phyloP scores from a whole-genome alignment of 345 rosid genomes.

The Camelina sativa region DNA sequence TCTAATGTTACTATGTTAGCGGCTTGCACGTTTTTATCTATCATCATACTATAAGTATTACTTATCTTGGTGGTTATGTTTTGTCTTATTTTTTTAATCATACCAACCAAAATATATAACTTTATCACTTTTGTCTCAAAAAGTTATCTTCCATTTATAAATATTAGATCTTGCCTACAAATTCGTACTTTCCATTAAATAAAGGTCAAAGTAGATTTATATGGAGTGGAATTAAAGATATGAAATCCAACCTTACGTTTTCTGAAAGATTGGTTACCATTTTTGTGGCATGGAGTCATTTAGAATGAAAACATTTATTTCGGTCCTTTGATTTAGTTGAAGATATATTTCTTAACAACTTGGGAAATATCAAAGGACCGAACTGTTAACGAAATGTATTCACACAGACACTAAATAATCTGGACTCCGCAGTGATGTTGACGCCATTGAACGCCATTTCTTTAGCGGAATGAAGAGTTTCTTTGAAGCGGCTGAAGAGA shows the following conservation, averaged over 20 bases:
- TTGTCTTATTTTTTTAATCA: conserved; percentile 12
- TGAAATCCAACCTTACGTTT: conserved; percentile 36
- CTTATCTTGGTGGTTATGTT: not conserved
- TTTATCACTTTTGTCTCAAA: not conserved
- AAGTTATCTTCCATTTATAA: not conserved
- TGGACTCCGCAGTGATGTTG: conserved; percentile 73
- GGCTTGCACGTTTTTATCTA: conserved; percentile 30
- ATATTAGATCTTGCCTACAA: not conserved
- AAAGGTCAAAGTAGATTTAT: conserved; percentile 29
- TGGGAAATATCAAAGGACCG: conserved; percentile 3
- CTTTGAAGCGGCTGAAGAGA: conserved; percentile 75
- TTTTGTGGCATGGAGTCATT: conserved; percentile 30
- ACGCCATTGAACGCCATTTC: conserved; percentile 62
- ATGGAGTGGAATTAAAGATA: conserved; percentile 34
- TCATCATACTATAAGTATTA: not conserved
- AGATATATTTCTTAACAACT: conserved; percentile 10
- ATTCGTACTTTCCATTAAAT: conserved; percentile 7
- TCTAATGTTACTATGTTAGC: conserved; percentile 16
- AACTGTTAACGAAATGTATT: conserved; percentile 23
- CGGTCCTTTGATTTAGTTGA: not conserved
- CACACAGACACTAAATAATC: conserved; percentile 33
- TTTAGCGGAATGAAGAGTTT: conserved; percentile 61
- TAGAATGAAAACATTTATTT: not conserved
- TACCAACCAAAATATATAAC: not conserved
- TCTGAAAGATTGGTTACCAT: conserved; percentile 43